Conservation (phyloP, 2,329 filamentous ascomycete species). For the Aspergillus caelatus region DNA sequence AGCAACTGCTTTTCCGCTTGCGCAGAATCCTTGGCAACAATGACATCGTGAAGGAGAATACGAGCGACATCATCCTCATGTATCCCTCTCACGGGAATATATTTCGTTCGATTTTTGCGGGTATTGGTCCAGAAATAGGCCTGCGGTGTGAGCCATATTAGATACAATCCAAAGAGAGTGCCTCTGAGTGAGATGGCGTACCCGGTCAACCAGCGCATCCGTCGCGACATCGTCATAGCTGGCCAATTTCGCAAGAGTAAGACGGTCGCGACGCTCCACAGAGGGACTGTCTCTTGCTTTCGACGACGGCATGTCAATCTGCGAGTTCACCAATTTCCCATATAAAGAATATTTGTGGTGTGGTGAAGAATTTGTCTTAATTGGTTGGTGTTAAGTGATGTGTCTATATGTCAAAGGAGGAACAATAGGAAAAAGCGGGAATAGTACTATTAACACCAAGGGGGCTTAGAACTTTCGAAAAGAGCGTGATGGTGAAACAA, state of each 20-base stretch:
- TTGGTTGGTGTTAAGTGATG: conserved; percentile 9
- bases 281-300: conserved; percentile 34
- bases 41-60: conserved; percentile 66
- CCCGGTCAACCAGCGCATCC: conserved; percentile 92
- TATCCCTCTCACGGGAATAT: conserved; percentile 80
- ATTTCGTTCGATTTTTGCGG: conserved; percentile 88
- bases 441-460: background rate
- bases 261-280: conserved; percentile 60
- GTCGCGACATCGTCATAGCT: conserved; percentile 95
- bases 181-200: conserved; percentile 53
- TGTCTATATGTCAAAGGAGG: conserved; percentile 18
- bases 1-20: conserved; percentile 74
- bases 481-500: conserved; percentile 1
- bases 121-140: conserved; percentile 96
- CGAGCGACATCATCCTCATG: conserved; percentile 64
- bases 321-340: conserved; percentile 13
- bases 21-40: conserved; percentile 72
- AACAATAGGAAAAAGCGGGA: conserved; percentile 14
- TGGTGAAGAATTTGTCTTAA: conserved; percentile 6
- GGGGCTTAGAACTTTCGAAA: background rate
- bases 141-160: conserved; percentile 51
- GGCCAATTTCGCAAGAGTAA: conserved; percentile 85
- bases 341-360: conserved; percentile 9
- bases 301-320: conserved; percentile 40
- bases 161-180: conserved; percentile 4